Conservation (phyloP, 768 basidiomycete species). For the Coprinopsis cinerea region DNA sequence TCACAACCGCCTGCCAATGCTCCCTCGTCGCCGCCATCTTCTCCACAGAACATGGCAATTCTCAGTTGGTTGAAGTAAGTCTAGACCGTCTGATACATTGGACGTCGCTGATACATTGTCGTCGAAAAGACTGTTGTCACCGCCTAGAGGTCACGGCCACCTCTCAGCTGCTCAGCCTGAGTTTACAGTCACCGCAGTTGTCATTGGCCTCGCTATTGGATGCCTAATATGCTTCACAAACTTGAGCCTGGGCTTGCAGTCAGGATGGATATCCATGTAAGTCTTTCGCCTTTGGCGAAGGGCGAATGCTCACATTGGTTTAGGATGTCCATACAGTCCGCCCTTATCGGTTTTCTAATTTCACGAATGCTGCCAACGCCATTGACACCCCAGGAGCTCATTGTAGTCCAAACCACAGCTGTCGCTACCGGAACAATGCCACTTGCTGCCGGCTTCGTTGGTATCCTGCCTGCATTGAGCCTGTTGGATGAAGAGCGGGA, state of each 20-base stretch:
- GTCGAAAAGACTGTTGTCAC: slow-evolving; percentile 1
- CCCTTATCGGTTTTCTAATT: slow-evolving; percentile 84
- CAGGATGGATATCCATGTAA: slow-evolving; percentile 87
- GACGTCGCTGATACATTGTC: neutral
- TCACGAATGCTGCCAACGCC: slow-evolving; percentile 68
- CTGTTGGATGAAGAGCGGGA: slow-evolving; percentile 71
- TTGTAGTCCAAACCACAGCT: slow-evolving; percentile 92
- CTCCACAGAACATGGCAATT: neutral
- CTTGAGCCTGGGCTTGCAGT: slow-evolving; percentile 80
- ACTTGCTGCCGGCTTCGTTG: slow-evolving; percentile 81
- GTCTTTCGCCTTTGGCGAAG: slow-evolving; percentile 13
- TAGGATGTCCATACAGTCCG: slow-evolving; percentile 95
- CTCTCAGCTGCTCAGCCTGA: slow-evolving; percentile 29
- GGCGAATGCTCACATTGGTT: neutral
- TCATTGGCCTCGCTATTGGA: slow-evolving; percentile 78
- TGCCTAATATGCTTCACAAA: slow-evolving; percentile 91
- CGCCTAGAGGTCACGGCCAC: neutral
- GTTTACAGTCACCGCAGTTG: slow-evolving; percentile 52
- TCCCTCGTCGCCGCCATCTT: neutral
- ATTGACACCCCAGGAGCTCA: slow-evolving; percentile 86
- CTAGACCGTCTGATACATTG: neutral
- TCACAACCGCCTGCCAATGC: neutral
- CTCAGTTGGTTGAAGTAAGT: slow-evolving; percentile 20
- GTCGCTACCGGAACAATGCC: slow-evolving; percentile 93
- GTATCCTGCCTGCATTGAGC: slow-evolving; percentile 86